Conservation (phyloP, 208 protist genomes). For the Wallacemonas sp. region DNA sequence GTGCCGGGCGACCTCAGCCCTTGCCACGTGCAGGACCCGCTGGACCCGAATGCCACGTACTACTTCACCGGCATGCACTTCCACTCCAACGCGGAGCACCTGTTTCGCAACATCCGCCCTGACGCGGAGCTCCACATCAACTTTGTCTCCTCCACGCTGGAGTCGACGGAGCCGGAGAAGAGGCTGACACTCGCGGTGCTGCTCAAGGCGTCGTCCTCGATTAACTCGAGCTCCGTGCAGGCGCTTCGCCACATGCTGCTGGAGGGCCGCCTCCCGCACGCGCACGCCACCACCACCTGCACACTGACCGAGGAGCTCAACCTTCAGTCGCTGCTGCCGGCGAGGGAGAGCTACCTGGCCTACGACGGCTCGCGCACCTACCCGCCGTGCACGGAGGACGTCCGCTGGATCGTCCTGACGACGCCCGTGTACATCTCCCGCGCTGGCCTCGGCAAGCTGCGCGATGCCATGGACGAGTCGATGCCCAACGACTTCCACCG, state of each 20-base stretch:
- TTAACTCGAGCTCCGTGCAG: constrained; percentile 57
- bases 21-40: constrained; percentile 65
- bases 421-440: constrained; percentile 66
- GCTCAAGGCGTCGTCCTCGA: constrained; percentile 52
- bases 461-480: constrained; percentile 39
- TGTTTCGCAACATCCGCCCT: constrained; percentile 49
- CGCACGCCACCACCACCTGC: constrained; percentile 63
- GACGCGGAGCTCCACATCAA: constrained; percentile 74
- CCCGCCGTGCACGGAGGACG: constrained; percentile 73
- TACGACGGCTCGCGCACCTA: constrained; percentile 82
- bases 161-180: constrained; percentile 23
- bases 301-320: constrained; percentile 54
- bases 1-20: constrained; percentile 32
- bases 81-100: constrained; percentile 63
- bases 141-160: constrained; percentile 31
- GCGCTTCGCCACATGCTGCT: constrained; percentile 69
- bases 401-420: constrained; percentile 82
- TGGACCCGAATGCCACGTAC: constrained; percentile 36
- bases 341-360: constrained; percentile 57
- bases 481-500: constrained; percentile 55
- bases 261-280: constrained; percentile 54
- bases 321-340: constrained; percentile 48
- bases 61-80: constrained; percentile 68
- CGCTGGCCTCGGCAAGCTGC: constrained; percentile 48
- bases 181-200: constrained; percentile 59